Evolutionary conservation across 345 rosid genomes (phyloP), one percentile per base, ranked within the genome.

Genomic region (Populus euphratica): DNA sequence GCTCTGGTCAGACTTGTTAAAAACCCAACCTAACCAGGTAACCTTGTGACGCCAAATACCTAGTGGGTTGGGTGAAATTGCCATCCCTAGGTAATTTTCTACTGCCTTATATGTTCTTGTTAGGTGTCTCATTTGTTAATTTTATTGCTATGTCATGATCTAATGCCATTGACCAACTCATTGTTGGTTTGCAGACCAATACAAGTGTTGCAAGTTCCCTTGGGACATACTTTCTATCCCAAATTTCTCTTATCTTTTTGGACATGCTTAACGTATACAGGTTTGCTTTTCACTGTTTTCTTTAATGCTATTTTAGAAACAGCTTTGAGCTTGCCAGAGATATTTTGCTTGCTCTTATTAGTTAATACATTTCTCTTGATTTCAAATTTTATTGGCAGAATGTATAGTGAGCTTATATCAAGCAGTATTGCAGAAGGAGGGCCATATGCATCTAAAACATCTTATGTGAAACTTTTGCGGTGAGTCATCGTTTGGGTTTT

Each of bases 371-470:
- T 73, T 74, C 66, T 74, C 62, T 33, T 61, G 68, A 65, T 76
- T 56, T 47, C 47, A 52, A 41, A 69, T 77, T 14, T 69, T 43
- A 84, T 79, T 80, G 52, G 81, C 94, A 96, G 99, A 83, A 96
- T 94, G 99, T 96, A 96, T 87, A 96, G 99, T 73, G 99, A 96
- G 88, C 99, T 96, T 83, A 92, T 96, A 81, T 96, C 99, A 43
- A 86, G 87, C 83, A 92, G 85, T 88, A 94, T 96, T 84, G 91
- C 99, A 7, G 91, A 85, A 77, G 99, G 98, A 70, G 98, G 97
- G 13, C 99, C 97, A 21, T 91, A 61, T 84, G 97, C 94, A 65
- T 96, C 99, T 43, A 91, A 85, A 87, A 87, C 97, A 78, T 91
- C 98, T 14, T 92, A 85, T 84, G 99, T 96, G 69, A 94, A 96